Base-by-base conservation (phyloP, 495 filamentous ascomycete species). In the Neurospora pannonica region DNA sequence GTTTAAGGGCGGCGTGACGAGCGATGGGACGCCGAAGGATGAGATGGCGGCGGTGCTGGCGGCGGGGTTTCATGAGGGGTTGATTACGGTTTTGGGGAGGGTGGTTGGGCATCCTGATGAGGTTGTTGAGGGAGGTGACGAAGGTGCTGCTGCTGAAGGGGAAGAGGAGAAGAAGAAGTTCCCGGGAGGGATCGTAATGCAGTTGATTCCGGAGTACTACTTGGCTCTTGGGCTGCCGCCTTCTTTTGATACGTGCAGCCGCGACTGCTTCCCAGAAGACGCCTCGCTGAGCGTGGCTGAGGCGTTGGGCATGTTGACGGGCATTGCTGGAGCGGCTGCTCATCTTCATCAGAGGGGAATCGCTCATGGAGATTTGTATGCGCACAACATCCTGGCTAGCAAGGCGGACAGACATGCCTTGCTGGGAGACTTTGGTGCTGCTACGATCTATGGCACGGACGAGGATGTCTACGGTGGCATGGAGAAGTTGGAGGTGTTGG, bases 351-450 rank as follows among this genome's bases (percentile, higher is more conserved):
- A 69, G 28, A 74, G 80, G 34, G 83, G 81, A 10, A 84, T 87
- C 24, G 74, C 77, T 34, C 84, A 86, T 72, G 84, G 85, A 3
- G 83, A 84, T 72, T 28, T 86, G 36, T 82, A 82, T 34, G 82
- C 85, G 42, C 82, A 84, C 72, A 84, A 84, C 74, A 81, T 86
- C 38, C 78, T 86, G n/a, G 82, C 82, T 19, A 82, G 82, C 73
- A 73, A 73, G 8, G 79, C 73, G 3, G 75, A 79, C 15, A 80
- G 78, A 7, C 82, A 86, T 75, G 84, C 83, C 10, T 72, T 87
- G 34, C 76, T 86, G 2, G 83, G 82, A 9, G 83, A 83, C 39
- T 85, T 86, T 71, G 83, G 82, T 4, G 86, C 84, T 5, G 85
- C 84, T 10, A 85, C 84, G 1, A 78, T 86, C n/a, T 86, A 85